Conservation (phyloP, 805 yeast genomes). For the Schizosaccharomyces cryophilus region DNA sequence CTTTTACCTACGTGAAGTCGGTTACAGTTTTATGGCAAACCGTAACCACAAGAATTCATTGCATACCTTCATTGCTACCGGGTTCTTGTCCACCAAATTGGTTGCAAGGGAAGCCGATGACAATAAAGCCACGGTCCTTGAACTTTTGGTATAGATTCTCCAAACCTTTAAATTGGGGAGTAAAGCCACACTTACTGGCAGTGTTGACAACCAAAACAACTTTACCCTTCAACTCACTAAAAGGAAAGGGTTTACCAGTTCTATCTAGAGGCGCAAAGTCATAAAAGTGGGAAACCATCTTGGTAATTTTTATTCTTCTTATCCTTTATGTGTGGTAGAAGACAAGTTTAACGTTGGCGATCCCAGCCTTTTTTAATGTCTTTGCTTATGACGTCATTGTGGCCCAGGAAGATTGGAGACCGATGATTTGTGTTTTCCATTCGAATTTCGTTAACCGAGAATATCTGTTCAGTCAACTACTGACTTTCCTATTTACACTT, state of each 20-base stretch:
- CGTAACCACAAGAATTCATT: background rate
- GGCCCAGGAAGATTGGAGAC: too few relatives aligned
- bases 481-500: too few relatives aligned
- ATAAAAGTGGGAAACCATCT: constrained; percentile 22
- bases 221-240: constrained; percentile 43
- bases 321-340: background rate
- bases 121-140: constrained; percentile 33
- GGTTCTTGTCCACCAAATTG: constrained; percentile 68
- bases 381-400: too few relatives aligned
- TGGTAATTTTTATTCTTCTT: too few relatives aligned
- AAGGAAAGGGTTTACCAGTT: constrained; percentile 33
- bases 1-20: background rate
- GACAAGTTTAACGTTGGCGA: too few relatives aligned
- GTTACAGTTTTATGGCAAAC: background rate
- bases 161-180: constrained; percentile 52
- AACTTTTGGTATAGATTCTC: constrained; percentile 45
- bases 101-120: constrained; percentile 77
- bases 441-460: too few relatives aligned
- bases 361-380: too few relatives aligned
- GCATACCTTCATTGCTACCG: constrained; percentile 29
- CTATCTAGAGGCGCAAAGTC: constrained; percentile 39
- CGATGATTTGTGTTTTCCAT: too few relatives aligned
- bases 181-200: constrained; percentile 42
- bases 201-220: constrained; percentile 68
- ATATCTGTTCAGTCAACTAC: too few relatives aligned